phyloP scores from a whole-genome alignment of 2,329 filamentous ascomycete genomes.

The Coniosporium tulheliwenetii region DNA sequence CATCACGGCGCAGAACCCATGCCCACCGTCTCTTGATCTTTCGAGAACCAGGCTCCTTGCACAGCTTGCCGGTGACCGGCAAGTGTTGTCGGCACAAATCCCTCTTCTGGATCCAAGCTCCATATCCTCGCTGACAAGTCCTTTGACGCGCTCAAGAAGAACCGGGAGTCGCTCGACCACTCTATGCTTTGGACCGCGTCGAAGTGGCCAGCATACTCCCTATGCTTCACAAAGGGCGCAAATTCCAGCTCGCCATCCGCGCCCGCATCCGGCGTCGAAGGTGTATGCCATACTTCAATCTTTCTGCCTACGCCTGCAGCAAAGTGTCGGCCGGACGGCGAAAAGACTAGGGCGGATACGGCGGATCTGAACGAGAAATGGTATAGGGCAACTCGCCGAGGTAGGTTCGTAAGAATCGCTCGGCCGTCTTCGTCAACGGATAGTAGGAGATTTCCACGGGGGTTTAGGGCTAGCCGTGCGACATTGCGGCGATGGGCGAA shows the following conservation, averaged over 20 bases:
- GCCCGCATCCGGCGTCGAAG: slow-evolving; percentile 70
- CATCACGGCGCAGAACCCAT: not conserved
- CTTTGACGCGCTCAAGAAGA: slow-evolving; percentile 84
- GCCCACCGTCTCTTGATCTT: slow-evolving; percentile 64
- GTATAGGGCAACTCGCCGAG: slow-evolving; percentile 72
- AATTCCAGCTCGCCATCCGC: slow-evolving; percentile 77
- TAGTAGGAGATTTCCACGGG: slow-evolving; percentile 79
- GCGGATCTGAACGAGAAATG: slow-evolving; percentile 87
- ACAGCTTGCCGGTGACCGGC: slow-evolving; percentile 84
- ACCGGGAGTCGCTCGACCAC: slow-evolving; percentile 92
- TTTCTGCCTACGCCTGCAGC: slow-evolving; percentile 75
- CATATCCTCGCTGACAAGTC: slow-evolving; percentile 90
- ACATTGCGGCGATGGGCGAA: slow-evolving; percentile 95
- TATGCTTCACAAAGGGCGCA: slow-evolving; percentile 81
- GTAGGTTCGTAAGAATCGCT: slow-evolving; percentile 83
- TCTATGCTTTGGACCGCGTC: slow-evolving; percentile 74
- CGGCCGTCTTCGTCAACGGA: slow-evolving; percentile 89
- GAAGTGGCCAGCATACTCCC: slow-evolving; percentile 76
- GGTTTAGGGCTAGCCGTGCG: slow-evolving; percentile 70
- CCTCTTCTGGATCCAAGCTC: slow-evolving; percentile 77
- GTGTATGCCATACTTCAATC: slow-evolving; percentile 92
- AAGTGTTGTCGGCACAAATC: slow-evolving; percentile 77
- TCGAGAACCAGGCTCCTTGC: slow-evolving; percentile 91
- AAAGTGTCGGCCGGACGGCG: slow-evolving; percentile 81
- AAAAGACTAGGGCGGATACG: slow-evolving; percentile 74